Conservation (phyloP, 352 stramenopile species). For the Blastocystis sp. region DNA sequence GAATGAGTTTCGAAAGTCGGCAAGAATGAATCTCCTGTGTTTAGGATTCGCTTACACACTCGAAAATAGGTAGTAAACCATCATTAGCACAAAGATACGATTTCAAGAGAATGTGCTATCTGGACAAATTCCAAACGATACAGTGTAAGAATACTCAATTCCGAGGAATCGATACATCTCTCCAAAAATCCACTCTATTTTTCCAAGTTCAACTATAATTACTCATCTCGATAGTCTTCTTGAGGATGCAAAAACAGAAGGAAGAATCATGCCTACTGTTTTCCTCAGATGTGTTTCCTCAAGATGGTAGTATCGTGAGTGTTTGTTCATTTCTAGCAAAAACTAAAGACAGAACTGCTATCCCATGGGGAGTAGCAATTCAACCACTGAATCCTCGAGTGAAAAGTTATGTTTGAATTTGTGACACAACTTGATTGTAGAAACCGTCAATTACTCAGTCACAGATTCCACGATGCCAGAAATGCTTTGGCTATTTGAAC, state of each 20-base stretch:
- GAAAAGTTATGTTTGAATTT: not conserved
- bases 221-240: not conserved
- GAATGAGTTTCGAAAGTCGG: not conserved
- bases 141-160: not conserved
- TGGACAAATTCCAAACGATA: not conserved
- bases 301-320: not conserved
- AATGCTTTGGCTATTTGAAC: slow-evolving; percentile 56
- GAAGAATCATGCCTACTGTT: slow-evolving; percentile 34
- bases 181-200: not conserved
- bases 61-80: no score
- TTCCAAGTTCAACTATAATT: not conserved
- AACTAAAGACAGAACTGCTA: slow-evolving; percentile 29
- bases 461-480: slow-evolving; percentile 21
- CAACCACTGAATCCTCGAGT: slow-evolving; percentile 41
- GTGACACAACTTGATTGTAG: not conserved
- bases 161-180: not conserved
- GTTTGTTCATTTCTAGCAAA: not conserved
- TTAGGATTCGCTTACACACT: no score
- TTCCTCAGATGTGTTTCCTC: slow-evolving; percentile 32
- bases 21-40: not conserved
- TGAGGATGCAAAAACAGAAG: slow-evolving; percentile 13
- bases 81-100: no score
- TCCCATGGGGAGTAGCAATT: slow-evolving; percentile 37
- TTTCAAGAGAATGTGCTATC: not conserved
- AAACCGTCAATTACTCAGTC: not conserved